phyloP scores from a whole-genome alignment of 805 yeast species.

The Wickerhamiella sorbophila region DNA sequence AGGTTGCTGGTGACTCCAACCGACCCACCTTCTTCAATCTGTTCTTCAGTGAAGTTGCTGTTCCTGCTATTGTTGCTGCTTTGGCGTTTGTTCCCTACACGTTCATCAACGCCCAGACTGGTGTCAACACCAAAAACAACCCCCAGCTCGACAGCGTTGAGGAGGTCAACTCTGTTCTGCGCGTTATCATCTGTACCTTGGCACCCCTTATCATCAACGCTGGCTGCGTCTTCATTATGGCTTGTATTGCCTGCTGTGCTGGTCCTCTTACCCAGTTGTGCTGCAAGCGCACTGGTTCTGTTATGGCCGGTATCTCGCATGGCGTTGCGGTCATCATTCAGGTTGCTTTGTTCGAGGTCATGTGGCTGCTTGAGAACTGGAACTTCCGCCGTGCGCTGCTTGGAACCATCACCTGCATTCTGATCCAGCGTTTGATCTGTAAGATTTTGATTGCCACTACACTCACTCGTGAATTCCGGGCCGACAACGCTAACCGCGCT shows the following conservation, averaged over 20 bases:
- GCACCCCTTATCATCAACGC: constrained; percentile 86
- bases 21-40: constrained; percentile 70
- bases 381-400: constrained; percentile 71
- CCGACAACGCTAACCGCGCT: constrained; percentile 88
- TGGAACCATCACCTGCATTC: constrained; percentile 72
- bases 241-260: constrained; percentile 85
- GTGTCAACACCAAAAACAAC: constrained; percentile 33
- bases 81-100: constrained; percentile 59
- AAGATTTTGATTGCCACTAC: constrained; percentile 63
- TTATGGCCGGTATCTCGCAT: constrained; percentile 89
- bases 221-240: constrained; percentile 66
- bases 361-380: constrained; percentile 97
- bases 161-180: constrained; percentile 42
- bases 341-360: constrained; percentile 75
- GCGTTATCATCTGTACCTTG: constrained; percentile 48
- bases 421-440: constrained; percentile 77
- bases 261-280: constrained; percentile 93
- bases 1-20: constrained; percentile 47
- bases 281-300: constrained; percentile 94
- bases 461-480: constrained; percentile 91
- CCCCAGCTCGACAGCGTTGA: constrained; percentile 18
- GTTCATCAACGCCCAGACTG: constrained; percentile 78
- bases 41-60: constrained; percentile 62
- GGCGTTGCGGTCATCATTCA: constrained; percentile 86
- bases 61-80: constrained; percentile 57